Percentiles rank a stretch among this genome's conserved stretches.
These are phyloP conservation scores for Blastobotrys capitulatus DNA, from an alignment of 1,139 yeast species.

Conservation along the genomic window DNA sequence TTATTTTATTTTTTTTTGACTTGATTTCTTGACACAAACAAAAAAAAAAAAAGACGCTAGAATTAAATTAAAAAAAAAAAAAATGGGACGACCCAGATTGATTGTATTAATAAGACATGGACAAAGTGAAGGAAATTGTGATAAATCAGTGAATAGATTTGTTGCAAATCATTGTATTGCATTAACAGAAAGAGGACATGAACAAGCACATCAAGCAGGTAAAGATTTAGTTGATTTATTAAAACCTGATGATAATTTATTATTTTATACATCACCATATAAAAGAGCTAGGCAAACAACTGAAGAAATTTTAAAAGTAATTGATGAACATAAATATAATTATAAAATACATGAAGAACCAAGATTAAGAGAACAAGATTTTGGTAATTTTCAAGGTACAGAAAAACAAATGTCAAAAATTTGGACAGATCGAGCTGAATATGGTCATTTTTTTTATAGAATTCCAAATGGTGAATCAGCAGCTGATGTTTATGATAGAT, in stretches of 20 bases:
- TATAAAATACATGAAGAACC: constrained; percentile 74
- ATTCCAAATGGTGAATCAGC: constrained; percentile 94
- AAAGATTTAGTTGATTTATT: constrained; percentile 48
- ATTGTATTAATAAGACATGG: constrained; percentile 84
- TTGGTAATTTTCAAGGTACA: constrained; percentile 79
- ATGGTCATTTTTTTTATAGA: constrained; percentile 87
- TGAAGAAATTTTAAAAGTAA: constrained; percentile 56
- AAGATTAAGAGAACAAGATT: constrained; percentile 87
- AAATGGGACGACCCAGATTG: constrained; percentile 52
- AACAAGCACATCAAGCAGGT: constrained; percentile 63
- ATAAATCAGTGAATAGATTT: constrained; percentile 67
- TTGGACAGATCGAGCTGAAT: constrained; percentile 77
- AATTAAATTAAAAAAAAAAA: background rate
- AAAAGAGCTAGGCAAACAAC: constrained; percentile 77
- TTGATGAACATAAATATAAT: constrained; percentile 41
- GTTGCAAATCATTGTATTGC: constrained; percentile 77
- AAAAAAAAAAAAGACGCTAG: too few relatives aligned
- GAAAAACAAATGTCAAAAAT: constrained; percentile 71
- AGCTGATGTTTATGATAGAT: constrained; percentile 88
- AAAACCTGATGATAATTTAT: constrained; percentile 43
- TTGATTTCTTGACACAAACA: too few relatives aligned
- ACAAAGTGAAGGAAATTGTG: constrained; percentile 83
- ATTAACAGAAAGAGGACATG: constrained; percentile 61
- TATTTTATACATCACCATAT: constrained; percentile 82
- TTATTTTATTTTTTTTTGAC: too few relatives aligned